Evolutionary conservation across 495 filamentous ascomycete genomes (phyloP).

Genomic region (Daldinia childiae): DNA sequence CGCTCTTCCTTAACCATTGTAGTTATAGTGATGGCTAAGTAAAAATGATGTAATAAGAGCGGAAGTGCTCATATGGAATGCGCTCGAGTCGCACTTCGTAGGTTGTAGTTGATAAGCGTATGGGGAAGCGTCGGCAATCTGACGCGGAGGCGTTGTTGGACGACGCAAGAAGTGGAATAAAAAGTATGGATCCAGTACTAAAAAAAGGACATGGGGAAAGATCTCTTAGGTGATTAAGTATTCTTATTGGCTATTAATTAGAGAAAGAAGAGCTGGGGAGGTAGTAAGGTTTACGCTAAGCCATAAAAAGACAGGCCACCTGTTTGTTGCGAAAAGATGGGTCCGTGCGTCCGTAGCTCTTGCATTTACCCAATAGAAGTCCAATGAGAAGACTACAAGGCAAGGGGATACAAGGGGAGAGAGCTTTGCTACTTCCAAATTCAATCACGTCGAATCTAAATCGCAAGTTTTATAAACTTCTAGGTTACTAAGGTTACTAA

Average conservation of each 20-base stretch:
- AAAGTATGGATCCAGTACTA: not conserved
- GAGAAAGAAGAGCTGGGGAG: not conserved
- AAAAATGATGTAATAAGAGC: conserved; percentile 1
- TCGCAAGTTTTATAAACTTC: not conserved
- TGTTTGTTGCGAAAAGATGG: conserved; percentile 21
- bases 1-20: conserved; percentile 61
- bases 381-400: not conserved
- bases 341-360: conserved; percentile 8
- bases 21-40: not conserved
- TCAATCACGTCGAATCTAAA: not conserved
- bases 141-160: conserved; percentile 4
- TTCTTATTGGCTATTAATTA: not conserved
- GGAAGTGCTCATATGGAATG: not conserved
- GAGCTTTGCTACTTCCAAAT: conserved; percentile 2
- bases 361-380: not conserved
- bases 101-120: conserved; percentile 9
- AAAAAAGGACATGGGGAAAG: conserved; percentile 3
- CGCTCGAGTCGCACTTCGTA: not conserved
- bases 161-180: not conserved
- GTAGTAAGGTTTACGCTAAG: conserved; percentile 9
- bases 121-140: conserved; percentile 12
- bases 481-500: no score
- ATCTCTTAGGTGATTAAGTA: not conserved
- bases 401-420: no score
- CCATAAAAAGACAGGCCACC: conserved; percentile 33